Evolutionary conservation across 345 rosid species (phyloP).

Genomic region (Clarkia xantiana): DNA sequence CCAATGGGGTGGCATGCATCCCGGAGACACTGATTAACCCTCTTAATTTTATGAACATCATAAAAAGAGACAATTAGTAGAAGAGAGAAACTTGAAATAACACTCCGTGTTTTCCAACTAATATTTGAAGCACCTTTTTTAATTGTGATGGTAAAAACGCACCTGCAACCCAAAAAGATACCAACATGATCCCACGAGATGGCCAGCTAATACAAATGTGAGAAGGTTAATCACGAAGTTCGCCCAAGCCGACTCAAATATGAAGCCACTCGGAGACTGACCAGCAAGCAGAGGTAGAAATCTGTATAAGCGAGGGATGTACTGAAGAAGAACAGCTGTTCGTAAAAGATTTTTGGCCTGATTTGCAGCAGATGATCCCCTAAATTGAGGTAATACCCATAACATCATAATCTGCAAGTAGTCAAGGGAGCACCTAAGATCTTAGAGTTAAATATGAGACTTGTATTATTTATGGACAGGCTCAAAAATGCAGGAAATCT

Average conservation of each 20-base stretch:
- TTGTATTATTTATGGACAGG: neutral
- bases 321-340: slow-evolving; percentile 47
- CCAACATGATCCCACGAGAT: slow-evolving; percentile 75
- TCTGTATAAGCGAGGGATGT: slow-evolving; percentile 58
- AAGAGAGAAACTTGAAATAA: slow-evolving; percentile 1
- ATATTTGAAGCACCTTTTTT: neutral
- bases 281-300: slow-evolving; percentile 65
- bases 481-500: too few species aligned
- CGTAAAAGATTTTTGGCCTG: slow-evolving; percentile 52
- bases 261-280: slow-evolving; percentile 53
- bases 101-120: neutral
- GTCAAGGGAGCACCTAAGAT: neutral
- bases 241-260: slow-evolving; percentile 84
- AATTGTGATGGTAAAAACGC: slow-evolving; percentile 3
- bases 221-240: slow-evolving; percentile 75
- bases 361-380: slow-evolving; percentile 44
- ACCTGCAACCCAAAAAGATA: slow-evolving; percentile 86
- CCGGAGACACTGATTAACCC: slow-evolving; percentile 77
- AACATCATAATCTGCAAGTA: slow-evolving; percentile 42
- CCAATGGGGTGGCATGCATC: slow-evolving; percentile 22
- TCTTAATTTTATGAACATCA: slow-evolving; percentile 23
- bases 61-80: neutral
- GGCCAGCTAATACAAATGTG: slow-evolving; percentile 60
- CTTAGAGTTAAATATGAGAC: neutral
- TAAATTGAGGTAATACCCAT: slow-evolving; percentile 23